Conservation (phyloP, 1,139 yeast genomes). For the Pichia kudriavzevii region DNA sequence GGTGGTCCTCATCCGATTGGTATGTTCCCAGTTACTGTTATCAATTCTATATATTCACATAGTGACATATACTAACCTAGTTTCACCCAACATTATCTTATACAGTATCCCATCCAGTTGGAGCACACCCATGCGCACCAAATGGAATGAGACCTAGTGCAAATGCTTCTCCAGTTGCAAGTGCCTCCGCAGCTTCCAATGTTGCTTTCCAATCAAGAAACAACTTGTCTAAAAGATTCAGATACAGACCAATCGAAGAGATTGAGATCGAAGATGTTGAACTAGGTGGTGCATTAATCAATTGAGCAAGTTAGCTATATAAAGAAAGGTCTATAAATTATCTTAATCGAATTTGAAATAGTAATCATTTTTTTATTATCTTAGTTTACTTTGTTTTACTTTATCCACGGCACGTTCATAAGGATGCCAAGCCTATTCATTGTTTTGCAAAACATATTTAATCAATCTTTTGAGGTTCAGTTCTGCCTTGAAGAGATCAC, state of each 20-base stretch:
- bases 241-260: conserved; percentile 53
- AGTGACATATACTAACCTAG: conserved; percentile 1
- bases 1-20: conserved; percentile 40
- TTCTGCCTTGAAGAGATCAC: conserved; percentile 13
- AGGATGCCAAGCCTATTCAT: conserved; percentile 1
- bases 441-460: conserved; percentile 11
- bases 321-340: not conserved
- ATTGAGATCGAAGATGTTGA: conserved; percentile 66
- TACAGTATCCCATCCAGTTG: conserved; percentile 17
- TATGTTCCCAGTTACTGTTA: conserved; percentile 14
- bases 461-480: conserved; percentile 13
- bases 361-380: not conserved
- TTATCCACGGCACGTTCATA: not conserved
- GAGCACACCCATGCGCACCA: conserved; percentile 47
- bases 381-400: not conserved
- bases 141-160: conserved; percentile 41
- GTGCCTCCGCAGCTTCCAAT: conserved; percentile 33
- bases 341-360: not conserved
- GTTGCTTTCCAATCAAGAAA: conserved; percentile 41
- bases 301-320: too few relatives aligned
- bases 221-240: conserved; percentile 64
- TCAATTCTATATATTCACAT: not conserved
- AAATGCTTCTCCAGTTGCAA: conserved; percentile 19
- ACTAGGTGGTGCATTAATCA: conserved; percentile 87
- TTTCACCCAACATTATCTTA: not conserved